These are phyloP conservation scores for Dactylellina drechsleri DNA, from an alignment of 2,329 filamentous ascomycete genomes.

Conservation along the genomic window DNA sequence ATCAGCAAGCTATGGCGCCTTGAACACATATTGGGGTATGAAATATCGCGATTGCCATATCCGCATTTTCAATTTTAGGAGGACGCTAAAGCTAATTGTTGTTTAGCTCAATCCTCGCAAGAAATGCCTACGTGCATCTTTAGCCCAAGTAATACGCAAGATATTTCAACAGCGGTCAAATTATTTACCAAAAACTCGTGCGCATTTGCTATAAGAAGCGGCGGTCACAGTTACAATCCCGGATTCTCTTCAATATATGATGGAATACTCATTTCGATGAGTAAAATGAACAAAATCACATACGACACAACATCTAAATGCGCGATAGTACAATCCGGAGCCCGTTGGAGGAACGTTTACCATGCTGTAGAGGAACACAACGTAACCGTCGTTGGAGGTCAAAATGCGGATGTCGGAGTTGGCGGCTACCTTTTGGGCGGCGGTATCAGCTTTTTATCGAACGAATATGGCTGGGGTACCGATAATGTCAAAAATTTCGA, in stretches of 20 bases:
- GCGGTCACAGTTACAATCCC: conserved; percentile 67
- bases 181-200: conserved; percentile 39
- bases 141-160: neutral
- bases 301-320: conserved; percentile 60
- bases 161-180: conserved; percentile 30
- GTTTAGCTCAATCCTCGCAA: conserved; percentile 13
- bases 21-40: conserved; percentile 32
- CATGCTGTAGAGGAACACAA: conserved; percentile 62
- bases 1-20: conserved; percentile 12
- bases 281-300: conserved; percentile 61
- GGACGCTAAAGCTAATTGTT: neutral
- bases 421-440: conserved; percentile 64
- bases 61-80: neutral
- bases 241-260: conserved; percentile 67
- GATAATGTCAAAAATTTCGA: conserved; percentile 66
- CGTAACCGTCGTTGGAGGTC: conserved; percentile 64
- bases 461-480: conserved; percentile 65
- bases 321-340: conserved; percentile 64
- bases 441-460: conserved; percentile 66
- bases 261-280: conserved; percentile 66
- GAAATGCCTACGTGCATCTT: conserved; percentile 30
- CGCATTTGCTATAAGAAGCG: conserved; percentile 68
- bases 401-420: conserved; percentile 64
- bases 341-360: conserved; percentile 64
- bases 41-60: neutral